Evolutionary conservation across 1,284 basidiomycete species (phyloP).

Genomic region (Inonotus hispidus): DNA sequence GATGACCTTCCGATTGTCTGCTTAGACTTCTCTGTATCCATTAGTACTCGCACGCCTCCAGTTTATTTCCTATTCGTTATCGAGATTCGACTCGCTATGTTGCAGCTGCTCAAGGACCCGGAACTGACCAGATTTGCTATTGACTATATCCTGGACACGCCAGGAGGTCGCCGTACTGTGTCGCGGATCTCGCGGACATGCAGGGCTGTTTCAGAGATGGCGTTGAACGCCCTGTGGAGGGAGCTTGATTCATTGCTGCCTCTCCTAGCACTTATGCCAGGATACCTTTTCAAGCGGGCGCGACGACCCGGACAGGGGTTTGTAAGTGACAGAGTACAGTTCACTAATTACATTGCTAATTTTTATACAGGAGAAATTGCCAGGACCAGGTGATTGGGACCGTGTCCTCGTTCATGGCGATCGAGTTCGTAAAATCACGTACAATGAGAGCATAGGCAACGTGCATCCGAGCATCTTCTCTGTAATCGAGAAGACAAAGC

Average conservation of each 20-base stretch:
- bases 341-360: not conserved
- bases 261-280: conserved; percentile 64
- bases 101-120: conserved; percentile 55
- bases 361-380: conserved; percentile 45
- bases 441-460: conserved; percentile 60
- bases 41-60: not conserved
- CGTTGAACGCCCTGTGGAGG: conserved; percentile 65
- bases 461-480: conserved; percentile 60
- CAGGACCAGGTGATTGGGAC: conserved; percentile 61
- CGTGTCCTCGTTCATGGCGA: conserved; percentile 57
- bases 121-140: conserved; percentile 57
- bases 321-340: conserved; percentile 41
- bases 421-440: conserved; percentile 59
- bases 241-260: conserved; percentile 72
- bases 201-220: conserved; percentile 63
- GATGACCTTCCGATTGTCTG: not conserved
- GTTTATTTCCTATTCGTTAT: conserved; percentile 28
- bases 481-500: conserved; percentile 55
- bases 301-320: conserved; percentile 67
- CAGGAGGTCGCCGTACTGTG: conserved; percentile 56
- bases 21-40: not conserved
- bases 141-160: conserved; percentile 61
- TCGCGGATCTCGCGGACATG: conserved; percentile 70
- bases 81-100: conserved; percentile 37
- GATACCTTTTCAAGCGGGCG: conserved; percentile 56